Evolutionary conservation across 306 rosid genomes (phyloP).

Genomic region (Castanopsis chinensis): DNA sequence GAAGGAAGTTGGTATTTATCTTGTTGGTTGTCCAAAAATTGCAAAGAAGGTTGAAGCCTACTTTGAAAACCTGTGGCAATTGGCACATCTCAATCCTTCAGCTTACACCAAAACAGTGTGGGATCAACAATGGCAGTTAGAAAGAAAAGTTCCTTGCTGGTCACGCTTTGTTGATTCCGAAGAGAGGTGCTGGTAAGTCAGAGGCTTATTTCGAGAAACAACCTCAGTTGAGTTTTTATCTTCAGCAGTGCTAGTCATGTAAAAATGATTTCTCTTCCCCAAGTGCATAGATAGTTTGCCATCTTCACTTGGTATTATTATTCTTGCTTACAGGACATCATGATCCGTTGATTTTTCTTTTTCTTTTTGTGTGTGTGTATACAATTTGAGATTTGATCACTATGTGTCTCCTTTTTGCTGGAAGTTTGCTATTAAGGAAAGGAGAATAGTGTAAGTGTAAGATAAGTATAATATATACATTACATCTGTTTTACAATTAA

Average conservation of each 20-base stretch:
- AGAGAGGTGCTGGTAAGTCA: conserved; percentile 71
- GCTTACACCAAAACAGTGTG: conserved; percentile 53
- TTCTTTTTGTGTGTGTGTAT: conserved; percentile 2
- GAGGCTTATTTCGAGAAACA: conserved; percentile 2
- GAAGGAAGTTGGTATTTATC: conserved; percentile 89
- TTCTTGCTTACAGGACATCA: conserved; percentile 12
- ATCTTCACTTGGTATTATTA: neutral
- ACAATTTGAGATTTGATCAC: neutral
- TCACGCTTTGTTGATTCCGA: conserved; percentile 60
- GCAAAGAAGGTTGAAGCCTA: conserved; percentile 67
- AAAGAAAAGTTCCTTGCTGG: conserved; percentile 94
- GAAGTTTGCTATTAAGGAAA: neutral
- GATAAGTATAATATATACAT: neutral
- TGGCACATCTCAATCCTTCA: conserved; percentile 58
- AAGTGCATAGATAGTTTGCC: neutral
- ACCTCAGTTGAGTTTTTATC: conserved; percentile 6
- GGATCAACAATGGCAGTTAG: conserved; percentile 81
- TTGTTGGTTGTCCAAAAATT: conserved; percentile 64
- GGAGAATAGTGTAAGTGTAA: neutral
- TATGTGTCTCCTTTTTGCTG: neutral
- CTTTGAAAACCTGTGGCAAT: conserved; percentile 77
- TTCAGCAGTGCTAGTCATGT: neutral
- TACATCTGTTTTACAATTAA: too few relatives aligned
- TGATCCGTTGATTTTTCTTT: neutral
- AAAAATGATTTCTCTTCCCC: neutral